Base-by-base conservation (phyloP, 768 basidiomycete species). In the Mycena chlorophos region DNA sequence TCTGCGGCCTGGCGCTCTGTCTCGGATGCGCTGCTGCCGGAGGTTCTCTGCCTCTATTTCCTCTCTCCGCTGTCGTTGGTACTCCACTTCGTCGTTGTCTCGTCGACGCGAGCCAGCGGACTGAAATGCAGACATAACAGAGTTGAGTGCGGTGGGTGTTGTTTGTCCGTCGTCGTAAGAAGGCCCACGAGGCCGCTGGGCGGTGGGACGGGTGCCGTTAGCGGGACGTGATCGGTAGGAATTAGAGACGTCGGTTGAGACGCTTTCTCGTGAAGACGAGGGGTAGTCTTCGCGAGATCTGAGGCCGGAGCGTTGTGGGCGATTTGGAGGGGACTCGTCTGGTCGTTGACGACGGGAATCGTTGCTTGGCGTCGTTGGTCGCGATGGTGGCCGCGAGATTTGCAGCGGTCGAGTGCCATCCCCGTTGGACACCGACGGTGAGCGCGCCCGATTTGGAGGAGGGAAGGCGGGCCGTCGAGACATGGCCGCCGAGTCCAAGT, bases 71-170 rank as follows among this genome's bases (percentile, higher is more conserved):
- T 85, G 84, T 55, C 75, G 71, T 61, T 82, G 79, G 63, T 85
- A 80, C 39, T 85, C 81, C 37, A 69, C 66, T 42, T 86, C 84
- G 12, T 81, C 77, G 47, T 73, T 78, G 14, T 75, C 78, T 34
- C 83, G 83, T 59, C 77, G 76, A 30, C 84, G 76, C n/a, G 76
- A 73, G 40, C 83, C 85, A 3, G 85, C 84, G 49, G 80, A 78
- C 65, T 84, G 82, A 68, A 91, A 91, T 22, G 89, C 87, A 53
- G 87, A 82, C 65, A 91, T 72, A 14, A 80, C 87, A 46, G 77
- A 76, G 16, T 73, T 73, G 31, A 88, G 66, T 14, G 82, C 73
- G 2, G 78, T 75, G 25, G 83, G 79, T 1, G 77, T 76, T 5
- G 75, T 70, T 46, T 66, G 55, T 51, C 69, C 69, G 20, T 69